A percentile compares a stretch with the other conserved stretches of the same genome.
phyloP scores from a whole-genome alignment of 139 green algal genomes.

The Chlorella sp. region DNA sequence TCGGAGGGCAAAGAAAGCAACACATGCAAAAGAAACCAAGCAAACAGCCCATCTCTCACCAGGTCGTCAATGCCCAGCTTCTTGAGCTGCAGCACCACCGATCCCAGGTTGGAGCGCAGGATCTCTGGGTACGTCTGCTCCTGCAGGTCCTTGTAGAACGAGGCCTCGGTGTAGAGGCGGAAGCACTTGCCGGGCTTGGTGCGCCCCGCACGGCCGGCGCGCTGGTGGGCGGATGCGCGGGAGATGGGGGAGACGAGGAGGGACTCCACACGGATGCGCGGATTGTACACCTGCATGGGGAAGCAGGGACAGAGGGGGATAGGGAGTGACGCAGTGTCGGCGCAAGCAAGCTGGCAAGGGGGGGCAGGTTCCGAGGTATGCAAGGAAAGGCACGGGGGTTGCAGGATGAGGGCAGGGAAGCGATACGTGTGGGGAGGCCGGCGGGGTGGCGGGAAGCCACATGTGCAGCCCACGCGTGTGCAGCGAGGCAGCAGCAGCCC shows the following conservation, averaged over 20 bases:
- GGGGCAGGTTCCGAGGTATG: not conserved
- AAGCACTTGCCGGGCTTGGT: constrained; percentile 99
- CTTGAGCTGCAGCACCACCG: constrained; percentile 98
- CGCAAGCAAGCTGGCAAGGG: not conserved
- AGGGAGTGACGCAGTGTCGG: not conserved
- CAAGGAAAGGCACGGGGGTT: not conserved
- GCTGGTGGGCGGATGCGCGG: constrained; percentile 94
- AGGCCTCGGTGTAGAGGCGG: constrained; percentile 89
- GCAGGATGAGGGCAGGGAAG: not conserved
- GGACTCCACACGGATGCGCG: constrained; percentile 94
- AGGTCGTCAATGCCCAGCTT: constrained; percentile 99
- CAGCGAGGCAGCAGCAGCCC: not conserved
- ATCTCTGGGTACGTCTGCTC: constrained; percentile 99
- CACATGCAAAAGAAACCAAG: not conserved
- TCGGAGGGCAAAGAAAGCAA: not conserved
- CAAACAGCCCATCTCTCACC: constrained; percentile 61
- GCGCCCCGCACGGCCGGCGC: constrained; percentile 93
- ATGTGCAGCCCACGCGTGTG: too few species aligned
- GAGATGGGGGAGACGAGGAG: constrained; percentile 98
- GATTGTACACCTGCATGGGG: constrained; percentile 86
- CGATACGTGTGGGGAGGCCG: too few species aligned
- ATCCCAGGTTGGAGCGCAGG: constrained; percentile 96
- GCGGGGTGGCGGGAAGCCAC: too few species aligned
- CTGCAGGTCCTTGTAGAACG: constrained; percentile 97
- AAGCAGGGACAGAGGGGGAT: not conserved